Evolutionary conservation across 2,329 filamentous ascomycete genomes (phyloP).

Genomic region (Blastomyces silverae): DNA sequence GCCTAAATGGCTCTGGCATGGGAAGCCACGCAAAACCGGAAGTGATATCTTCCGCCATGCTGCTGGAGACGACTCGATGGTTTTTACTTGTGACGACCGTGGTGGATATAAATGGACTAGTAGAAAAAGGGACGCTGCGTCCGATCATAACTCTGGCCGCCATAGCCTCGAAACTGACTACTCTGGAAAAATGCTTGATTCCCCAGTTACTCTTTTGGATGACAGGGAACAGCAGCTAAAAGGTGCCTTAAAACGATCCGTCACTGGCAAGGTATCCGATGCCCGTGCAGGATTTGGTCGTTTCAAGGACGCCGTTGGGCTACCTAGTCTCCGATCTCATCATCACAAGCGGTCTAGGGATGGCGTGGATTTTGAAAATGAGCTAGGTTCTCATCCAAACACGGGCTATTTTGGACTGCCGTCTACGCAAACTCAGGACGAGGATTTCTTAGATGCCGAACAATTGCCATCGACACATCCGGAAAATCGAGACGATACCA

Average conservation of each 20-base stretch:
- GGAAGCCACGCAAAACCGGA: conserved; percentile 65
- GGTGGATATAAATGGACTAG: conserved; percentile 43
- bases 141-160: conserved; percentile 37
- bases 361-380: conserved; percentile 27
- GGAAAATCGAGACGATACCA: conserved; percentile 1
- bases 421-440: background rate
- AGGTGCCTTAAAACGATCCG: conserved; percentile 67
- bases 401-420: conserved; percentile 27
- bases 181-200: conserved; percentile 29
- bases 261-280: conserved; percentile 71
- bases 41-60: conserved; percentile 30
- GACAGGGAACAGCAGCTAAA: conserved; percentile 47
- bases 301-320: conserved; percentile 76
- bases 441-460: background rate
- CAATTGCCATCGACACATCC: background rate
- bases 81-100: conserved; percentile 43
- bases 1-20: conserved; percentile 90
- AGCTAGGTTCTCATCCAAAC: conserved; percentile 27
- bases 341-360: conserved; percentile 37
- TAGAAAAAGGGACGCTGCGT: conserved; percentile 32
- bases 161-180: conserved; percentile 29
- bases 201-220: conserved; percentile 25
- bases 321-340: conserved; percentile 37
- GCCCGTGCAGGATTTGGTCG: conserved; percentile 74
- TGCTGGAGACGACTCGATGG: conserved; percentile 35